Conservation (phyloP, 2,329 filamentous ascomycete genomes). For the Cordyceps cicadae region DNA sequence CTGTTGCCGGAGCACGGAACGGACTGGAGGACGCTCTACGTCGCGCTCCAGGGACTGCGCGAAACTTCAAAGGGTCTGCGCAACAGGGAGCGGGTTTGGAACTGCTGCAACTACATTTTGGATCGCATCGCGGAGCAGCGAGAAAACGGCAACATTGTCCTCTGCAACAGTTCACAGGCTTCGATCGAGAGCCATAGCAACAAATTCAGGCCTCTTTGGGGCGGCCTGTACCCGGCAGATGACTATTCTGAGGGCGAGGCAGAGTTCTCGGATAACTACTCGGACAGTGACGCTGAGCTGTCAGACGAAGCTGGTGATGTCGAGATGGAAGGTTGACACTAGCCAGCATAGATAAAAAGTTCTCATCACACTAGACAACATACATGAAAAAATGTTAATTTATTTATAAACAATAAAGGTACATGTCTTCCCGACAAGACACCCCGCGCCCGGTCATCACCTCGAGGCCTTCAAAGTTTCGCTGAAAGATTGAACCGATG, state of each 20-base stretch:
- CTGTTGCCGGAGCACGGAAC: constrained; percentile 5
- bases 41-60: neutral
- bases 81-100: constrained; percentile 14
- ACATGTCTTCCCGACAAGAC: no score
- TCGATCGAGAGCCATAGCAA: neutral
- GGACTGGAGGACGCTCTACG: constrained; percentile 15
- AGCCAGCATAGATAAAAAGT: no score
- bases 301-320: constrained; percentile 1
- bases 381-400: no score
- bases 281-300: constrained; percentile 1
- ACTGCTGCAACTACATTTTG: constrained; percentile 9
- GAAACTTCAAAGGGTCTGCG: constrained; percentile 7
- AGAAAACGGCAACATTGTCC: neutral
- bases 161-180: neutral
- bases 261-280: constrained; percentile 1
- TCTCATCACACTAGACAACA: no score
- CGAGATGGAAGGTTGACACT: neutral
- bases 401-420: no score
- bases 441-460: no score
- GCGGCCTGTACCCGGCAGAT: neutral
- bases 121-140: constrained; percentile 6
- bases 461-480: no score
- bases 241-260: constrained; percentile 10
- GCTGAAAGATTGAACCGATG: no score
- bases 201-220: neutral